These are phyloP conservation scores for Saccharomycopsis synnaedendra DNA, from an alignment of 805 yeast species.

Conservation along the genomic window DNA sequence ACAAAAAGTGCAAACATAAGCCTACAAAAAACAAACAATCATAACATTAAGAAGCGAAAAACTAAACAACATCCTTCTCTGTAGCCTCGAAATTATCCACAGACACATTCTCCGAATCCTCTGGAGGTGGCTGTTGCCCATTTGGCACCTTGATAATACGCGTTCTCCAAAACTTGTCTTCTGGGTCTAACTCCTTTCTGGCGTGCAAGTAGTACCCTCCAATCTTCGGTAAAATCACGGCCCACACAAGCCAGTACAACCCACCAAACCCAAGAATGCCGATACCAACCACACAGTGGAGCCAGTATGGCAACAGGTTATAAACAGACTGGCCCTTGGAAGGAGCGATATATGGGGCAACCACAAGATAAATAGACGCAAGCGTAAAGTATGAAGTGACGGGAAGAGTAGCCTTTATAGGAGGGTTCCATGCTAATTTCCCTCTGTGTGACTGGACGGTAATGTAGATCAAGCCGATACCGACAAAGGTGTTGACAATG, in stretches of 20 bases:
- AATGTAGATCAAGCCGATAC: constrained; percentile 49
- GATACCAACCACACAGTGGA: constrained; percentile 76
- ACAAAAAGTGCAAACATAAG: no score
- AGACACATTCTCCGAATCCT: no score
- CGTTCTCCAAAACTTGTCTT: constrained; percentile 66
- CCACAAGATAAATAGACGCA: constrained; percentile 54
- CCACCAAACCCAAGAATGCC: constrained; percentile 59
- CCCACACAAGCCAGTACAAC: constrained; percentile 58
- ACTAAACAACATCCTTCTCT: no score
- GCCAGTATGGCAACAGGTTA: constrained; percentile 60
- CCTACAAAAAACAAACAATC: no score
- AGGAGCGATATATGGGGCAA: constrained; percentile 77
- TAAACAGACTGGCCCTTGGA: constrained; percentile 54
- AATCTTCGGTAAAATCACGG: constrained; percentile 40
- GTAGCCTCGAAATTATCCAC: no score
- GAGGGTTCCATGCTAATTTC: constrained; percentile 52
- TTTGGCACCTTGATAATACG: constrained; percentile 32
- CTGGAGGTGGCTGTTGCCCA: constrained; percentile 15
- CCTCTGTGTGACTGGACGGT: constrained; percentile 43
- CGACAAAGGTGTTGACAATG: constrained; percentile 57
- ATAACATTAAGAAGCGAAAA: no score
- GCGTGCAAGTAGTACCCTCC: constrained; percentile 41
- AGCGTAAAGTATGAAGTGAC: constrained; percentile 53
- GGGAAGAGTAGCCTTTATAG: constrained; percentile 54
- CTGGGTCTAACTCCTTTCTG: constrained; percentile 44